Evolutionary conservation across 1,139 yeast genomes (phyloP).

Genomic region (Pichia sp.): DNA sequence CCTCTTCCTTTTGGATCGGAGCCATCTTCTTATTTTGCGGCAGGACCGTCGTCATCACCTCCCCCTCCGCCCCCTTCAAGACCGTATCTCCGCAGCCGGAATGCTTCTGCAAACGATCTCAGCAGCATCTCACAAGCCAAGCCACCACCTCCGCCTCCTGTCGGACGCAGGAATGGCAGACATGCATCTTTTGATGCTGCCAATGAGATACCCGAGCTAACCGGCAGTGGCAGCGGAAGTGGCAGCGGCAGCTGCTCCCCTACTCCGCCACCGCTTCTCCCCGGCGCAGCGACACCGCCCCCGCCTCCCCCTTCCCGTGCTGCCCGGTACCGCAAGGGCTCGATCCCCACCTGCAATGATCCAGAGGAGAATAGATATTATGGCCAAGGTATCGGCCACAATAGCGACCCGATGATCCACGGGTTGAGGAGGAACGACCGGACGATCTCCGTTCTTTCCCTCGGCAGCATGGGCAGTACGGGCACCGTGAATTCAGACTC

Average conservation of each 20-base stretch:
- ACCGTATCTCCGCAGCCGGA: slow-evolving; percentile 1
- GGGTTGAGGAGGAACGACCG: not conserved
- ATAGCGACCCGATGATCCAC: not conserved
- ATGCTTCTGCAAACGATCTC: slow-evolving; percentile 2
- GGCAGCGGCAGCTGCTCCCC: not conserved
- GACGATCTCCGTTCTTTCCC: slow-evolving; percentile 9
- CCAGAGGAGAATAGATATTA: not conserved
- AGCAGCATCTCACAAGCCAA: not conserved
- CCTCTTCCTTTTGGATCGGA: not conserved
- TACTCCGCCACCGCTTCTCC: not conserved
- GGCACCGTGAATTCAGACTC: not conserved
- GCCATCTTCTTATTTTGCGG: not conserved
- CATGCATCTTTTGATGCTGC: not conserved
- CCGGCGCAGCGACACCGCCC: not conserved
- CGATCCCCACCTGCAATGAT: not conserved
- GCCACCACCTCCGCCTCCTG: not conserved
- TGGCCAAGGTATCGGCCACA: not conserved
- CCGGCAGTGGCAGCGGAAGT: not conserved
- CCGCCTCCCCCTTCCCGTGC: not conserved
- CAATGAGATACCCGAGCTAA: no score
- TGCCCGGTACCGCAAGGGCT: not conserved
- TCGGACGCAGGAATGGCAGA: not conserved
- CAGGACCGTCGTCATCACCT: not conserved
- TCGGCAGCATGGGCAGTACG: not conserved
- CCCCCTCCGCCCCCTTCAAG: slow-evolving; percentile 13